Conservation (phyloP, 441 rosid species). For the Kokia cookei region DNA sequence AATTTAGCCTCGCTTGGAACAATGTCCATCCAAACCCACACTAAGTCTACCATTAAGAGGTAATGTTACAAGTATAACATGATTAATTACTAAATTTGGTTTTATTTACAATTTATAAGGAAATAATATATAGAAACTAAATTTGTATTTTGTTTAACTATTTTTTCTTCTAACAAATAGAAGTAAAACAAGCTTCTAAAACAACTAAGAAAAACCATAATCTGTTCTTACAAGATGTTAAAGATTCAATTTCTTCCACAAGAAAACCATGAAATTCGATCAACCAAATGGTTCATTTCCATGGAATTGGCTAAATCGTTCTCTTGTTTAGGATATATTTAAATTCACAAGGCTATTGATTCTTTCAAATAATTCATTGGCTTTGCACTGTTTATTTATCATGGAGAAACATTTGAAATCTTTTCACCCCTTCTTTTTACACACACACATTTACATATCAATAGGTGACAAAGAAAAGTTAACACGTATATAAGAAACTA, state of each 20-base stretch:
- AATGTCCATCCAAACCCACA: no score
- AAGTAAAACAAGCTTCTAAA: neutral
- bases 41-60: no score
- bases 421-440: neutral
- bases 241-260: neutral
- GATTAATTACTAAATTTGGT: no score
- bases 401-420: neutral
- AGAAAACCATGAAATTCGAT: neutral
- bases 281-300: neutral
- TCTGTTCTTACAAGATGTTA: neutral
- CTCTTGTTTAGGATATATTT: neutral
- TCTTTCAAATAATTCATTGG: neutral
- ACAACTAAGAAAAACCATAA: neutral
- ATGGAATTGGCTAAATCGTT: neutral
- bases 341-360: neutral
- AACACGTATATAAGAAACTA: neutral
- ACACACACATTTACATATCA: no score
- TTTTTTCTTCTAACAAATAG: neutral
- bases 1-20: no score
- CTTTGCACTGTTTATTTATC: neutral
- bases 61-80: no score
- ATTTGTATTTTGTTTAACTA: no score
- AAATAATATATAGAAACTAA: no score
- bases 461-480: no score
- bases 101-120: no score